A percentile compares a stretch with the other conserved stretches of the same genome.
These are phyloP conservation scores for Phytophthora citrophthora DNA, from an alignment of 352 stramenopile genomes.

Conservation along the genomic window DNA sequence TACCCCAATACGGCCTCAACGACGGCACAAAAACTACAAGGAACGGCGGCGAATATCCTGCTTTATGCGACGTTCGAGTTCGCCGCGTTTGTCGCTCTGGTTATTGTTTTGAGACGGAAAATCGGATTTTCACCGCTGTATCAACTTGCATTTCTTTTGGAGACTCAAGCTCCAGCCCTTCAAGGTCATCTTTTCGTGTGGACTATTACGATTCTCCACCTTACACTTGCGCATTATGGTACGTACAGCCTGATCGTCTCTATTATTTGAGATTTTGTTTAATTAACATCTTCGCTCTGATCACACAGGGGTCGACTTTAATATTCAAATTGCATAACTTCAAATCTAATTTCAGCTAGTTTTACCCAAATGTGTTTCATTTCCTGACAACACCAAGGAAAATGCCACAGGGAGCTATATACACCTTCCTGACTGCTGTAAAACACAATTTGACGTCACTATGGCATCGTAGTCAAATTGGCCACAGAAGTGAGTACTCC, in stretches of 20 bases:
- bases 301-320: not conserved
- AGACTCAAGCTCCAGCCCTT: slow-evolving; percentile 21
- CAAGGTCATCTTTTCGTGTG: slow-evolving; percentile 31
- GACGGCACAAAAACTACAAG: not conserved
- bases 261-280: not conserved
- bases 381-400: no score
- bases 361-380: no score
- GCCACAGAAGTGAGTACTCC: slow-evolving; percentile 2
- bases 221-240: slow-evolving; percentile 36
- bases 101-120: slow-evolving; percentile 5
- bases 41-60: slow-evolving; percentile 1
- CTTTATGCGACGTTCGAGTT: slow-evolving; percentile 20
- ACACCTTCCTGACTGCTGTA: not conserved
- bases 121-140: slow-evolving; percentile 32
- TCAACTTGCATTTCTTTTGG: slow-evolving; percentile 43
- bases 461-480: slow-evolving; percentile 4
- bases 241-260: not conserved
- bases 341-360: no score
- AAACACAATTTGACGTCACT: not conserved
- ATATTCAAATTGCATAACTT: not conserved
- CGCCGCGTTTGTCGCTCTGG: slow-evolving; percentile 5
- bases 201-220: slow-evolving; percentile 31
- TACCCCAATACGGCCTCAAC: slow-evolving; percentile 23
- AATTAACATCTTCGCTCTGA: no score
- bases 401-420: not conserved